Evolutionary conservation across 1,139 yeast species (phyloP), one percentile per base, ranked within the genome.

Genomic region (Oligophagozyma castellii): DNA sequence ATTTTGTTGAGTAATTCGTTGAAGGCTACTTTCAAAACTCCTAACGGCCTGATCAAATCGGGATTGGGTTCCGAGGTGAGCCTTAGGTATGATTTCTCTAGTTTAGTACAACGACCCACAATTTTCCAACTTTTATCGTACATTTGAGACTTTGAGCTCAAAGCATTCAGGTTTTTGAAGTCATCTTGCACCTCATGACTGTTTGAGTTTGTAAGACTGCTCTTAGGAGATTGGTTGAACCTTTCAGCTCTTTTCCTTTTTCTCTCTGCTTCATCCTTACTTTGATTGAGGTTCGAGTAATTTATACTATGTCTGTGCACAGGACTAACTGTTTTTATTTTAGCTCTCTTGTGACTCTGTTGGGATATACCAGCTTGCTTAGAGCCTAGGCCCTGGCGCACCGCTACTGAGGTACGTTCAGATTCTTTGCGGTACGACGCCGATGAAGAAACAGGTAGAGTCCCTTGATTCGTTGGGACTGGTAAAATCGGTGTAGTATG

Each of bases 51-150:
- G 3, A 89, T 95, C 18, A 65, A 57, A 1, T 69, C 67, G 0
- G 96, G 95, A 38, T 81, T 83, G 0, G 96, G 95, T 26, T 76
- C 95, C 1, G 95, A 80, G 0, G 98, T 89, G 35, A 89, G 59
- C 38, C 98, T 63, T 20, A 83, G 58, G 48, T 83, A 89, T 29
- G 68, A 61, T 50, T 89, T 89, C 41, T 86, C 95, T 19, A 89
- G 49, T 2, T 50, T 59, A 23, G 63, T 63, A 43, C 78, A 67
- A 3, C 67, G 61, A 0, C 98, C 98, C 4, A 77, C 65, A 5
- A 86, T 58, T 1, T 56, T 53, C 22, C 48, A 46, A 29, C 53
- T 42, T 29, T 51, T 48, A 33, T 55, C 55, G 27, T 37, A 51
- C 19, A 33, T 40, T 26, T 43, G 49, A 13, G 53, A 47, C 28